Conservation (phyloP, 495 filamentous ascomycete genomes). For the Evansstolkia leycettana region DNA sequence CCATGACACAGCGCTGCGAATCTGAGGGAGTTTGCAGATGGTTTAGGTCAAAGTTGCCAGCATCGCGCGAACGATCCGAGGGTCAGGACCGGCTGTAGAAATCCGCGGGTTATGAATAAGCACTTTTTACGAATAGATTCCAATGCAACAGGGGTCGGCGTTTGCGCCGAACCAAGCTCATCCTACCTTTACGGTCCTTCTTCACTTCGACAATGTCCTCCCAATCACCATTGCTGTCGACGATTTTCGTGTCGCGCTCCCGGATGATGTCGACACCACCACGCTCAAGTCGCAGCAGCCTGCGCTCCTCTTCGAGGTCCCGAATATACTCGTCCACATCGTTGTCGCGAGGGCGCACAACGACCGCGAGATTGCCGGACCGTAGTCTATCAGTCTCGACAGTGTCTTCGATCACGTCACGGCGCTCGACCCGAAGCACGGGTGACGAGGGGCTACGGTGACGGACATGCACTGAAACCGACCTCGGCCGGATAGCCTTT, state of each 20-base stretch:
- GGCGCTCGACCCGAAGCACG: conserved; percentile 15
- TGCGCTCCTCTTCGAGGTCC: conserved; percentile 39
- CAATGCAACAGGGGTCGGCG: conserved; percentile 19
- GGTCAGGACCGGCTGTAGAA: conserved; percentile 44
- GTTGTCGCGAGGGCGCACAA: conserved; percentile 39
- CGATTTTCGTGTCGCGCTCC: conserved; percentile 31
- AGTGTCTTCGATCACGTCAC: conserved; percentile 17
- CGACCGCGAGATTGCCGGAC: conserved; percentile 40
- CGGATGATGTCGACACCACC: conserved; percentile 29
- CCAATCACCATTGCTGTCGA: conserved; percentile 33
- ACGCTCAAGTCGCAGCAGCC: conserved; percentile 30
- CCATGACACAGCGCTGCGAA: too few species aligned
- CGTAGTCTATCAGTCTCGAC: conserved; percentile 36
- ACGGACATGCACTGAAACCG: conserved; percentile 25
- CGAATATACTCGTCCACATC: conserved; percentile 48
- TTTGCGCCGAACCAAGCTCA: conserved; percentile 46
- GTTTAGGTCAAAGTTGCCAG: conserved; percentile 61
- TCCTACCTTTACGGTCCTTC: conserved; percentile 80
- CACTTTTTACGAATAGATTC: neutral
- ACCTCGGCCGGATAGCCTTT: conserved; percentile 24
- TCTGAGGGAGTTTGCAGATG: too few species aligned
- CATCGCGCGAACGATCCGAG: conserved; percentile 59
- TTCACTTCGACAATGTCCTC: conserved; percentile 52
- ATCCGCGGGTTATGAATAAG: conserved; percentile 2
- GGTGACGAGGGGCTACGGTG: conserved; percentile 23